Percentiles rank a stretch among this genome's conserved stretches.
phyloP scores from a whole-genome alignment of 2,329 filamentous ascomycete species.

The Beauveria caledonica region DNA sequence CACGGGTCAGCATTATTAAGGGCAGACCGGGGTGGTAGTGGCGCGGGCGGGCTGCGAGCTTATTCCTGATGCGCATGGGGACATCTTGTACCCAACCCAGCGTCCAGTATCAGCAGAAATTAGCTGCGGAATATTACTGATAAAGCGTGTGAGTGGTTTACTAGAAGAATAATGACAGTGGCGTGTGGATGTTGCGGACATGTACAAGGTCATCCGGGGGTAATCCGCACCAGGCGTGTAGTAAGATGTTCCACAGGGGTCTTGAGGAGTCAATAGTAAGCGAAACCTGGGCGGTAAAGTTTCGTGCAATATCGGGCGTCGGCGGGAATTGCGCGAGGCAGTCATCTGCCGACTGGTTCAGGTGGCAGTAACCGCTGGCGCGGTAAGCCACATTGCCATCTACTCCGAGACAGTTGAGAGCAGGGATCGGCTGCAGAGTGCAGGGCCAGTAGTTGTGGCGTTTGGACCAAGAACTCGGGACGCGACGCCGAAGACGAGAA shows the following conservation, averaged over 20 bases:
- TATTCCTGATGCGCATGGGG: background rate
- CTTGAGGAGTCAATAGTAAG: background rate
- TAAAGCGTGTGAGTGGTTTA: background rate
- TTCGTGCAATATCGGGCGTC: background rate
- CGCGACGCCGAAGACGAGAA: no score
- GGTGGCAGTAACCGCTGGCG: background rate
- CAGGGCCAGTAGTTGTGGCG: background rate
- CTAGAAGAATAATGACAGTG: no score
- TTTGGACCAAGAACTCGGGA: background rate
- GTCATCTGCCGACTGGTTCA: slow-evolving; percentile 5
- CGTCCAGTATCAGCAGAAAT: background rate
- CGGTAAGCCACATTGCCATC: background rate
- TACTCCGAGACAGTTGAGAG: slow-evolving; percentile 5
- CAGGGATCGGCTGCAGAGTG: background rate
- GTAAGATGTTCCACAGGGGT: slow-evolving; percentile 1
- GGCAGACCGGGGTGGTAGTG: background rate
- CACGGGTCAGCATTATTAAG: slow-evolving; percentile 7
- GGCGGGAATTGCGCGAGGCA: background rate
- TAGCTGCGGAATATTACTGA: background rate
- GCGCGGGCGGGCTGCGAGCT: background rate
- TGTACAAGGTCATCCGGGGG: background rate
- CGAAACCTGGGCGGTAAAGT: background rate
- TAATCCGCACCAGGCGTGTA: background rate
- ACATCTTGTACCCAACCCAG: slow-evolving; percentile 2
- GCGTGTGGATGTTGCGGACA: no score